These are phyloP conservation scores for Kurtzmaniella cleridarum DNA, from an alignment of 805 yeast species.

Conservation along the genomic window DNA sequence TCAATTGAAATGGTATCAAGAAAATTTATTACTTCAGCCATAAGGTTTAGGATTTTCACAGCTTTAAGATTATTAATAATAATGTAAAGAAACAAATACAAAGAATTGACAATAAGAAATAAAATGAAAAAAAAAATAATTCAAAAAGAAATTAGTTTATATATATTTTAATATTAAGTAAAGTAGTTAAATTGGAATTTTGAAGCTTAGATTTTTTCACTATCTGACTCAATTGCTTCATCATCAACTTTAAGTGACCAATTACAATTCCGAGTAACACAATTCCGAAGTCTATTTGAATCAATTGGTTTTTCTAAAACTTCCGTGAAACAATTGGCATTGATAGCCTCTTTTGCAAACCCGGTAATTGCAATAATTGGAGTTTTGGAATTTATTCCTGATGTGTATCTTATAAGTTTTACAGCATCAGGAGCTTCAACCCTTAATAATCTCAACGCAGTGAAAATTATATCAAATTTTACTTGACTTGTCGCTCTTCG, in stretches of 20 bases:
- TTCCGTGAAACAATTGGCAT: slow-evolving; percentile 53
- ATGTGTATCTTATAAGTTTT: slow-evolving; percentile 67
- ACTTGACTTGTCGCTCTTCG: slow-evolving; percentile 78
- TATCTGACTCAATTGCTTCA: slow-evolving; percentile 25
- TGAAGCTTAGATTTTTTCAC: slow-evolving; percentile 6
- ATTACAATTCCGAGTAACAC: slow-evolving; percentile 14
- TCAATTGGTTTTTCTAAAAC: slow-evolving; percentile 69
- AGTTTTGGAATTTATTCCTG: slow-evolving; percentile 70
- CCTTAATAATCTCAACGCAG: slow-evolving; percentile 65
- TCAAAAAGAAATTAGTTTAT: background rate
- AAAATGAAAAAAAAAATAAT: background rate
- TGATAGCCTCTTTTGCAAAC: slow-evolving; percentile 59
- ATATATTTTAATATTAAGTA: background rate
- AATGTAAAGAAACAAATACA: too few relatives aligned
- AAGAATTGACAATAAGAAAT: too few relatives aligned
- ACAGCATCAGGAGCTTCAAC: slow-evolving; percentile 73
- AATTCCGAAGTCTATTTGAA: slow-evolving; percentile 13
- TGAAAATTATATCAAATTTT: slow-evolving; percentile 76
- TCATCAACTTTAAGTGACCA: slow-evolving; percentile 9
- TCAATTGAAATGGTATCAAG: slow-evolving; percentile 73
- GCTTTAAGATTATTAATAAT: too few relatives aligned
- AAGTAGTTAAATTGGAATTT: background rate
- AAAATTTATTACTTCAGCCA: slow-evolving; percentile 48
- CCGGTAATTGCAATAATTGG: slow-evolving; percentile 75
- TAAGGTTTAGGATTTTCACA: too few relatives aligned